These are phyloP conservation scores for Talaromyces sp. DNA, from an alignment of 2,329 filamentous ascomycete genomes.

Conservation along the genomic window DNA sequence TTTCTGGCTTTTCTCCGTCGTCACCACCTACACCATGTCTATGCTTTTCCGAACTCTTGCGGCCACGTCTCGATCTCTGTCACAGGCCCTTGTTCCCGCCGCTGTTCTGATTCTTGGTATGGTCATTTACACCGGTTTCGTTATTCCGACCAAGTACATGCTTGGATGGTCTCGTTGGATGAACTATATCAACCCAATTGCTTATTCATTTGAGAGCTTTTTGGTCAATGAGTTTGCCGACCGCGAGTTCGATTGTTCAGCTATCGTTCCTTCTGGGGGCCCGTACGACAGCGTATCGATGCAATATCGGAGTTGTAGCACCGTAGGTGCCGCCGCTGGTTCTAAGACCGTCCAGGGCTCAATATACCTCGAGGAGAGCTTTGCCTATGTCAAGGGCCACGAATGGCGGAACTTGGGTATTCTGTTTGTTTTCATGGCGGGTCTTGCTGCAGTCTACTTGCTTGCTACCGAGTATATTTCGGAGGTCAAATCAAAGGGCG, in stretches of 20 bases:
- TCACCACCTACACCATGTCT: constrained; percentile 73
- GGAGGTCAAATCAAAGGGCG: constrained; percentile 72
- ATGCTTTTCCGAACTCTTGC: constrained; percentile 83
- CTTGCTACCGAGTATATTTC: constrained; percentile 61
- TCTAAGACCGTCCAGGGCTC: constrained; percentile 56
- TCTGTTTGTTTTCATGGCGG: constrained; percentile 62
- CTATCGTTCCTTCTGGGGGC: constrained; percentile 39
- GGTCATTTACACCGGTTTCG: constrained; percentile 53
- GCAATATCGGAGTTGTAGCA: constrained; percentile 55
- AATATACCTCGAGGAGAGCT: constrained; percentile 55
- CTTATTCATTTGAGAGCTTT: constrained; percentile 76
- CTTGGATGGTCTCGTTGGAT: constrained; percentile 80
- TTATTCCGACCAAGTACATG: constrained; percentile 59
- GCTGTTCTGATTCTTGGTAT: constrained; percentile 49
- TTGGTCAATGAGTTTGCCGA: constrained; percentile 79
- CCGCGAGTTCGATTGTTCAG: constrained; percentile 56
- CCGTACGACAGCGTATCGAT: constrained; percentile 37
- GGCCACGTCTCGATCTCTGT: constrained; percentile 67
- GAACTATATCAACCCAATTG: constrained; percentile 75
- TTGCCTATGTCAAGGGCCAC: constrained; percentile 58
- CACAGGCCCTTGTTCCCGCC: constrained; percentile 57
- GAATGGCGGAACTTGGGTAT: constrained; percentile 71
- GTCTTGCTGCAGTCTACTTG: constrained; percentile 63
- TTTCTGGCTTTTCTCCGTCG: constrained; percentile 74
- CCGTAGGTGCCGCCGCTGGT: constrained; percentile 60